Conservation (phyloP, 2,329 filamentous ascomycete species). For the Cercospora sojina region DNA sequence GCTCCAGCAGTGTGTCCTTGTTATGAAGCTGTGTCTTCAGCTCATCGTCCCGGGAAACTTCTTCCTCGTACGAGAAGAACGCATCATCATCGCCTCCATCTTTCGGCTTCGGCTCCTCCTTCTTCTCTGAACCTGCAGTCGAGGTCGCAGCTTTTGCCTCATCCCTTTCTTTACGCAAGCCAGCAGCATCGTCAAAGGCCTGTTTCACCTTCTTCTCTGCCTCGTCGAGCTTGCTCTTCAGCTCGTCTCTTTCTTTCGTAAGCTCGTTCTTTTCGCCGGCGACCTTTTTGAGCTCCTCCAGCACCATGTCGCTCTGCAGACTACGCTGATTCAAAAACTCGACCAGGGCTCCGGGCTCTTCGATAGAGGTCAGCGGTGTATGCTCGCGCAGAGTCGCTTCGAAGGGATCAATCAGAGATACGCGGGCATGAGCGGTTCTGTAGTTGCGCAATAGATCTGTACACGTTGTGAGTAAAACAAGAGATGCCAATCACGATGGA, state of each 20-base stretch:
- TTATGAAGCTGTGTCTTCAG: constrained; percentile 61
- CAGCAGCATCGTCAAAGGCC: constrained; percentile 63
- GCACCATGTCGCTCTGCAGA: constrained; percentile 84
- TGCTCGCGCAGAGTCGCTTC: constrained; percentile 88
- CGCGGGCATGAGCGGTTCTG: constrained; percentile 81
- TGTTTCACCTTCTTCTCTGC: constrained; percentile 62
- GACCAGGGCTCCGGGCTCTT: constrained; percentile 76
- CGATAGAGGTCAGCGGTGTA: constrained; percentile 85
- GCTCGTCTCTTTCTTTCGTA: constrained; percentile 67
- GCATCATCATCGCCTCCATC: constrained; percentile 54
- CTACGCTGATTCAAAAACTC: constrained; percentile 89
- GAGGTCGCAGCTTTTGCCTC: constrained; percentile 6
- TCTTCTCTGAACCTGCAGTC: constrained; percentile 18
- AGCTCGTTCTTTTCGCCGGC: constrained; percentile 50
- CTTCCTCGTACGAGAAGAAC: constrained; percentile 89
- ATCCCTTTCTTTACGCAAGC: constrained; percentile 47
- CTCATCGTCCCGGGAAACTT: constrained; percentile 51
- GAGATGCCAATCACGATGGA: constrained; percentile 32
- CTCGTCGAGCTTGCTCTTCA: constrained; percentile 74
- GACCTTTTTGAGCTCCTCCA: constrained; percentile 88
- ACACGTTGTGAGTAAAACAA: constrained; percentile 33
- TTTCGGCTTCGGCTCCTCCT: constrained; percentile 7
- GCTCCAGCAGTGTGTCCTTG: constrained; percentile 68
- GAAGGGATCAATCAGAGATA: constrained; percentile 86
- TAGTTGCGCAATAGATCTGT: constrained; percentile 90